phyloP scores from a whole-genome alignment of 495 filamentous ascomycete genomes.

The Venustampulla echinocandica region DNA sequence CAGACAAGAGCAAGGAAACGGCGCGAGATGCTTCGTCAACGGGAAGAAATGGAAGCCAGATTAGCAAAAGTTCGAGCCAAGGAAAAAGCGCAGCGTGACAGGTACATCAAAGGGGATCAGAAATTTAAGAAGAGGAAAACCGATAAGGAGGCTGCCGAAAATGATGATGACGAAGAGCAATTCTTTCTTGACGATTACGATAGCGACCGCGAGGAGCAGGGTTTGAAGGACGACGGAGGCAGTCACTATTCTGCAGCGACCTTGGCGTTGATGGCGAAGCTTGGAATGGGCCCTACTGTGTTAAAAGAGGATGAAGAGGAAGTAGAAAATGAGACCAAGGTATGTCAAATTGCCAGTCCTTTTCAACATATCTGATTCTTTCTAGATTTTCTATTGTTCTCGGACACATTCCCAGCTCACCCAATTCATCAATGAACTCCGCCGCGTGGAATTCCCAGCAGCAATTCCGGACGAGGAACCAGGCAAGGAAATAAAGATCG shows the following conservation, averaged over 20 bases:
- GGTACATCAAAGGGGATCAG: slow-evolving; percentile 31
- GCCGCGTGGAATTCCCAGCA: slow-evolving; percentile 70
- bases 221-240: slow-evolving; percentile 18
- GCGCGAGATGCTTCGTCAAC: slow-evolving; percentile 53
- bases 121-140: slow-evolving; percentile 40
- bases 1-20: slow-evolving; percentile 59
- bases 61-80: slow-evolving; percentile 59
- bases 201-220: slow-evolving; percentile 57
- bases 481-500: slow-evolving; percentile 32
- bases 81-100: slow-evolving; percentile 54
- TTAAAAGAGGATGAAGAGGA: slow-evolving; percentile 37
- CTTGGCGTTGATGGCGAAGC: slow-evolving; percentile 52
- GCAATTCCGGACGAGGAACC: slow-evolving; percentile 32
- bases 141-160: slow-evolving; percentile 20
- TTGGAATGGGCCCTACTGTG: slow-evolving; percentile 28
- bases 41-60: slow-evolving; percentile 61
- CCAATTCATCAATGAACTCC: slow-evolving; percentile 87
- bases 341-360: slow-evolving; percentile 18
- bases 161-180: slow-evolving; percentile 53
- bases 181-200: slow-evolving; percentile 77
- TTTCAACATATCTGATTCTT: neutral
- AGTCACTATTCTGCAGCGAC: slow-evolving; percentile 49
- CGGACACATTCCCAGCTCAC: slow-evolving; percentile 90
- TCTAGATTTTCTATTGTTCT: slow-evolving; percentile 81
- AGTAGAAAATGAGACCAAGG: slow-evolving; percentile 53